These are phyloP conservation scores for Mycena leptocephala DNA, from an alignment of 768 basidiomycete genomes.

Conservation along the genomic window DNA sequence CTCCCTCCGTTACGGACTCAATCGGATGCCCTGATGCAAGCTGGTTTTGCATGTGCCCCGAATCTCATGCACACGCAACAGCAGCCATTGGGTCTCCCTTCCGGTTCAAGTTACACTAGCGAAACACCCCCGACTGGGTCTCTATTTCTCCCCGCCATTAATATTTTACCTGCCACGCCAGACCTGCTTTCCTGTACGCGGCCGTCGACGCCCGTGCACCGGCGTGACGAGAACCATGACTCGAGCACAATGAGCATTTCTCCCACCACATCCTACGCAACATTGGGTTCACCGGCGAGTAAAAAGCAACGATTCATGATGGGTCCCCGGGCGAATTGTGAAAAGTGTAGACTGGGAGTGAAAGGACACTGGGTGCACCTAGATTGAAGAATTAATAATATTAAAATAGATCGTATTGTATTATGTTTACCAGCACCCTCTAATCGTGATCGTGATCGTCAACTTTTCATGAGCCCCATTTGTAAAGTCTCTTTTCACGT, in stretches of 20 bases:
- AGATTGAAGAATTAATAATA: constrained; percentile 51
- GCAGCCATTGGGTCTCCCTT: constrained; percentile 13
- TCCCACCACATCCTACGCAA: constrained; percentile 40
- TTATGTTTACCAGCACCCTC: background rate
- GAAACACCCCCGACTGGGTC: background rate
- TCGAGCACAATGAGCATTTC: constrained; percentile 46
- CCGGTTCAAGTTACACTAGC: constrained; percentile 21
- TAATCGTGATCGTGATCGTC: constrained; percentile 2
- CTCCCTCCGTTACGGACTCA: constrained; percentile 37
- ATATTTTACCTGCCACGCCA: constrained; percentile 49
- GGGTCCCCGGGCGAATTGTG: constrained; percentile 50
- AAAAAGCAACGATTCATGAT: constrained; percentile 49
- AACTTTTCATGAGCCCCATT: background rate
- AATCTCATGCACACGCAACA: constrained; percentile 22
- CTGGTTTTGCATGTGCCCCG: background rate
- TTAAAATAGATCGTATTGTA: constrained; percentile 1
- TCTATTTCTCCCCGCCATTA: constrained; percentile 41
- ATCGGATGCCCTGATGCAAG: constrained; percentile 27
- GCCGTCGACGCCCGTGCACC: constrained; percentile 37
- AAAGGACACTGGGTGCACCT: constrained; percentile 85
- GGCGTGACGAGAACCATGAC: constrained; percentile 23
- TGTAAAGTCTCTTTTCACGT: background rate
- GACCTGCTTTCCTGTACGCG: constrained; percentile 36
- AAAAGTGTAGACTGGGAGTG: constrained; percentile 54
- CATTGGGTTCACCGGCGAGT: constrained; percentile 25